Evolutionary conservation across 345 rosid genomes (phyloP).

Genomic region (Sonneratia alba): DNA sequence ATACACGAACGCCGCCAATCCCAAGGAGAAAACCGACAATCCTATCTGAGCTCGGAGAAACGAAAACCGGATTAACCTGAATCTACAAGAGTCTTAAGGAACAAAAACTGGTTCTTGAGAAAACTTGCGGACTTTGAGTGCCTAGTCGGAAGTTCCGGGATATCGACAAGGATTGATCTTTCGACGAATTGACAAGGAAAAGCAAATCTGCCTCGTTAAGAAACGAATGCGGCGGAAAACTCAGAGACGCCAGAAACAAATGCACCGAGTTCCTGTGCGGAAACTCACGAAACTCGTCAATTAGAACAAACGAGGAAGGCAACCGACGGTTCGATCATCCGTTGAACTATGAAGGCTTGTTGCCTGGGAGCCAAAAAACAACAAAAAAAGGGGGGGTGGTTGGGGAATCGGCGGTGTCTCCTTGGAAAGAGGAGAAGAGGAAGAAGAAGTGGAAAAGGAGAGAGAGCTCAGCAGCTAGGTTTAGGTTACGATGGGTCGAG

Average conservation of each 20-base stretch:
- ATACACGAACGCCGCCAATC: no score
- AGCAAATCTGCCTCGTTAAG: neutral
- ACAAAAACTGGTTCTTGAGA: neutral
- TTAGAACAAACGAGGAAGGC: neutral
- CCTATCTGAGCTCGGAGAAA: neutral
- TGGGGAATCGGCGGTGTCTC: no score
- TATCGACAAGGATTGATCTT: neutral
- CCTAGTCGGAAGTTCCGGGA: neutral
- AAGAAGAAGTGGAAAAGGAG: neutral
- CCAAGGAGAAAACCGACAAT: no score
- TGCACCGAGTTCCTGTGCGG: neutral
- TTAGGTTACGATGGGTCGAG: no score
- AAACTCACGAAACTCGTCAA: neutral
- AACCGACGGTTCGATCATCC: neutral
- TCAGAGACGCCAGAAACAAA: neutral
- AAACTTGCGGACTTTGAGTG: neutral
- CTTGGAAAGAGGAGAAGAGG: no score
- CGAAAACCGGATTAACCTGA: neutral
- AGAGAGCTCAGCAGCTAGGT: neutral
- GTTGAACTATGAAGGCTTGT: no score
- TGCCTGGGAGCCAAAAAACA: no score
- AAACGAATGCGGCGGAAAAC: neutral
- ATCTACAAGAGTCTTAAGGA: neutral
- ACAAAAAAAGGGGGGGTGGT: no score
- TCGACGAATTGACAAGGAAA: constrained; percentile 6